Conservation (phyloP, 2,329 filamentous ascomycete species). For the Aureobasidium sp. region DNA sequence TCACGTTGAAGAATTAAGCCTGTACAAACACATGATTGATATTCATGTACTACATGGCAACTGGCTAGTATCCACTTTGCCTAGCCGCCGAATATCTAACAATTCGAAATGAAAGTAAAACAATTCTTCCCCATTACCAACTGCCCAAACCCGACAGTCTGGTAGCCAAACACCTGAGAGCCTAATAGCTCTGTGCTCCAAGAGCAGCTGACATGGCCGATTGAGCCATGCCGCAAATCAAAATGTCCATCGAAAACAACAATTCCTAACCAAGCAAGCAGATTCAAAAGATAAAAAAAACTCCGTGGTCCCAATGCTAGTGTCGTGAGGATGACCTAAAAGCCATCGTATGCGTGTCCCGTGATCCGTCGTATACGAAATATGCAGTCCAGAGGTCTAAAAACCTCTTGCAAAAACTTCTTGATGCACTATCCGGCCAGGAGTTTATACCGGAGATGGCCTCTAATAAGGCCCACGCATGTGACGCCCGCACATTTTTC, state of each 20-base stretch:
- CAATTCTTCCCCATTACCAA: background rate
- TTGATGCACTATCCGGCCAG: conserved; percentile 12
- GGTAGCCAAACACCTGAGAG: conserved; percentile 14
- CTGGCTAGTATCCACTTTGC: background rate
- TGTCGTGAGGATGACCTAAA: conserved; percentile 16
- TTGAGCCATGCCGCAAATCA: conserved; percentile 9
- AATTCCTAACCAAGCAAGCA: background rate
- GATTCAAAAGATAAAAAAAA: background rate
- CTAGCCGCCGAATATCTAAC: background rate
- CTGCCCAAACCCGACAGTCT: background rate
- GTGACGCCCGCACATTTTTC: conserved; percentile 14
- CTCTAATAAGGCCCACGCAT: conserved; percentile 23
- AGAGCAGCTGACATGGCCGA: conserved; percentile 12
- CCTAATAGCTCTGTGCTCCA: conserved; percentile 10
- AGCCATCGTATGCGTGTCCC: conserved; percentile 16
- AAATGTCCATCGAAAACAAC: background rate
- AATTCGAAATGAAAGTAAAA: background rate
- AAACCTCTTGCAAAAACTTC: conserved; percentile 11
- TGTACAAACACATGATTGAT: background rate
- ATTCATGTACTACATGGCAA: background rate
- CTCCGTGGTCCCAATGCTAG: conserved; percentile 14
- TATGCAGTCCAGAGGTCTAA: conserved; percentile 11
- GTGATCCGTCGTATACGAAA: conserved; percentile 12
- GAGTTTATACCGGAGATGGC: conserved; percentile 8
- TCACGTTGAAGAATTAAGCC: background rate